These are phyloP conservation scores for Fomitopsis betulina DNA, from an alignment of 1,284 basidiomycete species.

Conservation along the genomic window DNA sequence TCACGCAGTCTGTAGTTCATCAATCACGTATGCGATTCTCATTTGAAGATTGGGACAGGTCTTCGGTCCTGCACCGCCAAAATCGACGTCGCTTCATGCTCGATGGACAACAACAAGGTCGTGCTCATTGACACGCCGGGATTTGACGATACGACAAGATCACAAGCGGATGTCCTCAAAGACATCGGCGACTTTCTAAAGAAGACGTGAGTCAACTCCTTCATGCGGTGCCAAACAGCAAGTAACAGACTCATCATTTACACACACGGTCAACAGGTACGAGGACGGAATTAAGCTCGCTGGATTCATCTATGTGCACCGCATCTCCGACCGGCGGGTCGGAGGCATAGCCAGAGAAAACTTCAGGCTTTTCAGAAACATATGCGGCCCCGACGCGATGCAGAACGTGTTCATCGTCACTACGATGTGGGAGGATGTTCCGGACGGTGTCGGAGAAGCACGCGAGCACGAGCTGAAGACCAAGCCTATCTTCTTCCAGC, in stretches of 20 bases:
- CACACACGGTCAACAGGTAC: slow-evolving; percentile 25
- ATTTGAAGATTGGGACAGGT: slow-evolving; percentile 11
- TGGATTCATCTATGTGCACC: slow-evolving; percentile 52
- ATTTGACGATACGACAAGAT: slow-evolving; percentile 34
- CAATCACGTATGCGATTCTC: slow-evolving; percentile 18
- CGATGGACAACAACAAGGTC: background rate
- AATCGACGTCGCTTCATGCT: slow-evolving; percentile 13
- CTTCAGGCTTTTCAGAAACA: slow-evolving; percentile 44
- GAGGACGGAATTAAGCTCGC: slow-evolving; percentile 36
- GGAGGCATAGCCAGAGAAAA: slow-evolving; percentile 46
- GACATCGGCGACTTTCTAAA: slow-evolving; percentile 5
- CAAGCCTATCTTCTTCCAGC: slow-evolving; percentile 19
- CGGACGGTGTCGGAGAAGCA: slow-evolving; percentile 6
- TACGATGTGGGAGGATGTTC: slow-evolving; percentile 22
- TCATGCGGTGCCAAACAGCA: background rate
- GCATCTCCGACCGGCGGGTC: slow-evolving; percentile 49
- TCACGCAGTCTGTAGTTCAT: slow-evolving; percentile 15
- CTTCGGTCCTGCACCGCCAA: slow-evolving; percentile 16
- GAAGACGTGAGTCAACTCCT: background rate
- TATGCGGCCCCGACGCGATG: slow-evolving; percentile 46
- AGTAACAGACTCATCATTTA: background rate
- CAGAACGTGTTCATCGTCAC: slow-evolving; percentile 24
- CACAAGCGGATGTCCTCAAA: slow-evolving; percentile 35
- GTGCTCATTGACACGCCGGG: slow-evolving; percentile 33
- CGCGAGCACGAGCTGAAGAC: slow-evolving; percentile 6